Evolutionary conservation across 2,329 filamentous ascomycete species (phyloP).

Genomic region (Penicillium sp.): DNA sequence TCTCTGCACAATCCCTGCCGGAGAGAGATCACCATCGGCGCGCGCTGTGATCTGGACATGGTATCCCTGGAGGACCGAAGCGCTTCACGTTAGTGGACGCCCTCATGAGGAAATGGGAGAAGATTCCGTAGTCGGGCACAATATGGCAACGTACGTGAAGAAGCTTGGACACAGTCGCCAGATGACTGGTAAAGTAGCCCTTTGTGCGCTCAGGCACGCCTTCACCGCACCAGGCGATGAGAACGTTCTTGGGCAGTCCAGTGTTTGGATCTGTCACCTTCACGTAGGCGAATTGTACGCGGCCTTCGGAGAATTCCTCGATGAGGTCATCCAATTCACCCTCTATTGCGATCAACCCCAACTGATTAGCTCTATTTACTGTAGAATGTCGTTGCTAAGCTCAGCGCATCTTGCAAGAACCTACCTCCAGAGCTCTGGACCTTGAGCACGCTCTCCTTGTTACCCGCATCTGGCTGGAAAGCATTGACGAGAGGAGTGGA

Average conservation of each 20-base stretch:
- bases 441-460: slow-evolving; percentile 92
- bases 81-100: slow-evolving; percentile 4
- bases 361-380: too few species aligned
- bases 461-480: slow-evolving; percentile 72
- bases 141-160: slow-evolving; percentile 57
- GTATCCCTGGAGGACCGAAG: slow-evolving; percentile 57
- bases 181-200: slow-evolving; percentile 95
- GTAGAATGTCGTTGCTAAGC: not conserved
- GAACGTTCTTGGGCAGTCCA: slow-evolving; percentile 77
- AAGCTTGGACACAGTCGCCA: slow-evolving; percentile 81
- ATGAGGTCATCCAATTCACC: slow-evolving; percentile 84
- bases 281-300: slow-evolving; percentile 93
- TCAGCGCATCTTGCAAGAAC: slow-evolving; percentile 11
- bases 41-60: slow-evolving; percentile 96
- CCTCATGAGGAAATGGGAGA: not conserved
- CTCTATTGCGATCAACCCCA: slow-evolving; percentile 48
- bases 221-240: slow-evolving; percentile 95
- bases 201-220: slow-evolving; percentile 98
- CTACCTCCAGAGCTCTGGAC: slow-evolving; percentile 85
- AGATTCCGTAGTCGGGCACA: not conserved
- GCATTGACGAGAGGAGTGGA: slow-evolving; percentile 87
- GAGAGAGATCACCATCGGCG: slow-evolving; percentile 80
- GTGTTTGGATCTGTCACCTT: slow-evolving; percentile 96
- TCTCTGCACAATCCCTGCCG: slow-evolving; percentile 84
- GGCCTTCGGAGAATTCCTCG: slow-evolving; percentile 94